These are phyloP conservation scores for Bolboschoenus planiculmis DNA, from an alignment of 176 grass and related monocot genomes.

Conservation along the genomic window DNA sequence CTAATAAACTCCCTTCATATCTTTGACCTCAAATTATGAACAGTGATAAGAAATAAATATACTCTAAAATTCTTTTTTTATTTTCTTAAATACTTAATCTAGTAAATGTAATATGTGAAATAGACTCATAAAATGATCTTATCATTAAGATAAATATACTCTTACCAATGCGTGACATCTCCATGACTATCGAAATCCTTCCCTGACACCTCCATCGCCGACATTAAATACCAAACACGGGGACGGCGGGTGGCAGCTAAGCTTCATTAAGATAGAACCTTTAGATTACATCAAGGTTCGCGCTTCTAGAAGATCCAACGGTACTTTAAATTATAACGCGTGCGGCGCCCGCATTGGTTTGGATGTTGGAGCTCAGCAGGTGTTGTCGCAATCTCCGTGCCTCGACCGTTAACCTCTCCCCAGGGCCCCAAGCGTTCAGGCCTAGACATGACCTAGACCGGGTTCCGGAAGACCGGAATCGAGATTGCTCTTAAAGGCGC, in stretches of 20 bases:
- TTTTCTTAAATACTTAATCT: no score
- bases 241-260: no score
- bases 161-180: no score
- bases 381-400: neutral
- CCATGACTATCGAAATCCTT: neutral
- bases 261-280: no score
- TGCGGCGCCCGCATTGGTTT: neutral
- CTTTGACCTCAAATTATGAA: no score
- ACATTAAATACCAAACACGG: neutral
- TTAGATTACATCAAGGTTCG: neutral
- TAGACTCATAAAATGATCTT: no score
- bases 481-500: neutral
- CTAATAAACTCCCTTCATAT: no score
- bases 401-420: slow-evolving; percentile 22
- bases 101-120: no score
- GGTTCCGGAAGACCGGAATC: no score
- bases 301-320: neutral
- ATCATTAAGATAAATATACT: no score
- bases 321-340: neutral
- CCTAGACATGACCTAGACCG: neutral
- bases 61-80: no score
- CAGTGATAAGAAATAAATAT: no score
- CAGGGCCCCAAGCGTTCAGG: neutral
- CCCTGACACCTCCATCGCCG: neutral
- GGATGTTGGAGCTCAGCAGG: neutral